Percentiles rank a stretch among this genome's conserved stretches.
Evolutionary conservation across 176 grass and related monocot genomes (phyloP).

Genomic region (Hyparrhenia diplandra): DNA sequence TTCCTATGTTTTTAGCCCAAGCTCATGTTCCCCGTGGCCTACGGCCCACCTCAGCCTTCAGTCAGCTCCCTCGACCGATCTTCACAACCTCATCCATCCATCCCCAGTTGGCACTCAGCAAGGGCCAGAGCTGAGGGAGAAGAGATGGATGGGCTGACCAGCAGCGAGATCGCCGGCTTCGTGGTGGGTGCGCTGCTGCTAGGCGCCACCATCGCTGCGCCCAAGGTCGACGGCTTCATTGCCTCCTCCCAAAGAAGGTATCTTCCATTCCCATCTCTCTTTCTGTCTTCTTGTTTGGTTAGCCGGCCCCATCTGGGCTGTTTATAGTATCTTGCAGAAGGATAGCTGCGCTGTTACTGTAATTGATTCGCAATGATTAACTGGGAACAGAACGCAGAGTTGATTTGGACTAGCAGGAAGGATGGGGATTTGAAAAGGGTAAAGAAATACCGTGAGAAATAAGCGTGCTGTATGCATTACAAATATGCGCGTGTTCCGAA

Average conservation of each 20-base stretch:
- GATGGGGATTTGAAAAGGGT: not conserved
- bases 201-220: conserved; percentile 57
- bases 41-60: no score
- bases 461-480: not conserved
- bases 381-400: not conserved
- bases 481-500: not conserved
- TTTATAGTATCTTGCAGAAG: not conserved
- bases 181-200: conserved; percentile 62
- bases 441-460: no score
- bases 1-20: no score
- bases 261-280: not conserved
- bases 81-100: no score
- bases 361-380: not conserved
- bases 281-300: not conserved
- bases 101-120: no score
- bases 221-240: conserved; percentile 78
- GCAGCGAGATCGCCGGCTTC: conserved; percentile 83
- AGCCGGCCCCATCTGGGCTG: not conserved
- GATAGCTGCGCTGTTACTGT: not conserved
- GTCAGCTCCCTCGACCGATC: no score
- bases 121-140: not conserved
- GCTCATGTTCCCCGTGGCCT: no score
- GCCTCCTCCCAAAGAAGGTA: conserved; percentile 73
- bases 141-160: conserved; percentile 62
- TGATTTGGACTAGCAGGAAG: not conserved